A percentile compares a stretch with the other conserved stretches of the same genome.
Evolutionary conservation across 306 rosid genomes (phyloP).

Genomic region (Cucumis hystrix): DNA sequence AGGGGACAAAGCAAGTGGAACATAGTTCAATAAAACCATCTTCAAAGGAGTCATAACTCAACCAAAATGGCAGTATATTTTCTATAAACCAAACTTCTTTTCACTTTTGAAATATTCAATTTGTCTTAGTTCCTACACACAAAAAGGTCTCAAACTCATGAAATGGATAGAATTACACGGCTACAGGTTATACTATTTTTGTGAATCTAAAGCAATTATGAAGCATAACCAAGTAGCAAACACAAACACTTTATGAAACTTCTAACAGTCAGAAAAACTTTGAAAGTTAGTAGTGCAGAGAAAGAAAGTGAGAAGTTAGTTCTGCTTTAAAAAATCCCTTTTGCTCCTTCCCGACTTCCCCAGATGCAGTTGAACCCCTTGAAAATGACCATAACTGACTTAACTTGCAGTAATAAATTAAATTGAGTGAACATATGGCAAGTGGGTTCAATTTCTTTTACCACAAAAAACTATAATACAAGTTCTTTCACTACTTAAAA

Average conservation of each 20-base stretch:
- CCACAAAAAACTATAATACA: neutral
- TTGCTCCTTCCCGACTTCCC: neutral
- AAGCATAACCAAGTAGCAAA: neutral
- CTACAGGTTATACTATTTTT: neutral
- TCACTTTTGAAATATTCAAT: neutral
- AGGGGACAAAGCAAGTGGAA: neutral
- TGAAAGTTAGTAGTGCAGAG: neutral
- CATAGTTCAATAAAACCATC: neutral
- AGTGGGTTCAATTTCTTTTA: neutral
- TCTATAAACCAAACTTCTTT: neutral
- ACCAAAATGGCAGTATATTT: neutral
- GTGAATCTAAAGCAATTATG: neutral
- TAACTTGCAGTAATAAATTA: neutral
- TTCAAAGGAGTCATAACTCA: neutral
- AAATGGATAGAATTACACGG: neutral
- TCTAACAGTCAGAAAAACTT: neutral
- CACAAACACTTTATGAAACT: neutral
- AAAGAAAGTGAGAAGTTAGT: neutral
- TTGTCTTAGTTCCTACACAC: neutral
- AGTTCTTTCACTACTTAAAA: neutral
- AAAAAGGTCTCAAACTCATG: neutral
- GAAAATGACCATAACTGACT: neutral
- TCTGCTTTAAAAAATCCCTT: neutral
- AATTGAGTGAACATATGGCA: neutral
- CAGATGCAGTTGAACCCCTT: neutral